Conservation (phyloP, 139 green algal species). For the Chlamydomonas eustigma region DNA sequence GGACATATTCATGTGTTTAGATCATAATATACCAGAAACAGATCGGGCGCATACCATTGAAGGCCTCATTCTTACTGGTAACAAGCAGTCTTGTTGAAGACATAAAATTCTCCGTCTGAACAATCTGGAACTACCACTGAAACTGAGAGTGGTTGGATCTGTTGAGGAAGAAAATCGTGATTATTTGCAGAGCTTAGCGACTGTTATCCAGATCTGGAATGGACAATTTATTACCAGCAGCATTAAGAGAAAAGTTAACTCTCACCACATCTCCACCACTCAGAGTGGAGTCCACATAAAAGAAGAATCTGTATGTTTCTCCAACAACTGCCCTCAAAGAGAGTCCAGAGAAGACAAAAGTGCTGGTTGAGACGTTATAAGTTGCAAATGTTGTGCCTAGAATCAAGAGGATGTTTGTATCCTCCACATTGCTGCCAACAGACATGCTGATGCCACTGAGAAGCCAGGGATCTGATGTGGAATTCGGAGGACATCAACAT, state of each 20-base stretch:
- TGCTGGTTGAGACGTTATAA: not conserved
- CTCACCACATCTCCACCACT: not conserved
- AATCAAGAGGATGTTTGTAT: not conserved
- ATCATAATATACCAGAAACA: too few species aligned
- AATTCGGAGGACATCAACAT: not conserved
- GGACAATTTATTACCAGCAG: too few species aligned
- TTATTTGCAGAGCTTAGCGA: too few species aligned
- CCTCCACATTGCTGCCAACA: not conserved
- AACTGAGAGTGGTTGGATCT: too few species aligned
- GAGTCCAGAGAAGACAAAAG: not conserved
- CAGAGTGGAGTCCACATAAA: not conserved
- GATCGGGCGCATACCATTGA: too few species aligned
- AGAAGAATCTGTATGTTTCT: not conserved
- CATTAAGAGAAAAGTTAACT: too few species aligned
- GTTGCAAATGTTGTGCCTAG: not conserved
- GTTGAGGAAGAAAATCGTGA: too few species aligned
- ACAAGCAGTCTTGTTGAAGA: conserved; percentile 8
- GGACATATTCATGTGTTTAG: too few species aligned
- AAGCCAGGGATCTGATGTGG: not conserved
- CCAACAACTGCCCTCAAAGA: not conserved
- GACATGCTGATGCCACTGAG: not conserved
- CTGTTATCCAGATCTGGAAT: too few species aligned
- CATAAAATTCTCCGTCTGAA: not conserved
- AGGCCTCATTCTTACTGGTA: not conserved
- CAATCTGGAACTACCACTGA: conserved; percentile 9